Conservation (phyloP, 1,139 yeast species). For the Taphrina communis region DNA sequence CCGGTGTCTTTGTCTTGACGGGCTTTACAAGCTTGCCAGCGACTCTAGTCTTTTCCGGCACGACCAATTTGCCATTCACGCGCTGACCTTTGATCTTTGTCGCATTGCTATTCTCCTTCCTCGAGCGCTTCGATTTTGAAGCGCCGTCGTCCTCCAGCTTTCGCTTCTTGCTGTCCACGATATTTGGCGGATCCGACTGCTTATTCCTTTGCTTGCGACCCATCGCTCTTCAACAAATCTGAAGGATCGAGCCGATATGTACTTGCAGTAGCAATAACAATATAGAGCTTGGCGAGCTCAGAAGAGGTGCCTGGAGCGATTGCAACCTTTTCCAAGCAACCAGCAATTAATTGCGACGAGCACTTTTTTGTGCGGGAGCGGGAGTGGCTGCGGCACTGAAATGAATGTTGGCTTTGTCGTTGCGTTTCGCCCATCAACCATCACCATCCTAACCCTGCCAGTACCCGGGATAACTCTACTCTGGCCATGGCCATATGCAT, state of each 20-base stretch:
- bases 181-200: slow-evolving; percentile 37
- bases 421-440: not conserved
- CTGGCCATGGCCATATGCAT: too few species aligned
- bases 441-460: too few species aligned
- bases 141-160: slow-evolving; percentile 24
- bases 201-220: slow-evolving; percentile 35
- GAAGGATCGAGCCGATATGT: too few species aligned
- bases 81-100: slow-evolving; percentile 37
- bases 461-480: too few species aligned
- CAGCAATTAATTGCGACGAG: too few species aligned
- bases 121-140: slow-evolving; percentile 31
- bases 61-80: slow-evolving; percentile 37
- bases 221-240: not conserved
- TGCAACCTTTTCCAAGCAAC: not conserved
- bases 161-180: slow-evolving; percentile 31
- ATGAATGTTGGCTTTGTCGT: not conserved
- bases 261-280: too few species aligned
- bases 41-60: slow-evolving; percentile 39
- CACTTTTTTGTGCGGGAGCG: not conserved
- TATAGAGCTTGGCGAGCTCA: too few species aligned
- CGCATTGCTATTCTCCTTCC: slow-evolving; percentile 29
- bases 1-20: not conserved
- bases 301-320: too few species aligned
- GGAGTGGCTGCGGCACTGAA: not conserved
- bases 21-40: slow-evolving; percentile 34